Evolutionary conservation across 2,329 filamentous ascomycete species (phyloP).

Genomic region (Pseudohalonectria lignicola): DNA sequence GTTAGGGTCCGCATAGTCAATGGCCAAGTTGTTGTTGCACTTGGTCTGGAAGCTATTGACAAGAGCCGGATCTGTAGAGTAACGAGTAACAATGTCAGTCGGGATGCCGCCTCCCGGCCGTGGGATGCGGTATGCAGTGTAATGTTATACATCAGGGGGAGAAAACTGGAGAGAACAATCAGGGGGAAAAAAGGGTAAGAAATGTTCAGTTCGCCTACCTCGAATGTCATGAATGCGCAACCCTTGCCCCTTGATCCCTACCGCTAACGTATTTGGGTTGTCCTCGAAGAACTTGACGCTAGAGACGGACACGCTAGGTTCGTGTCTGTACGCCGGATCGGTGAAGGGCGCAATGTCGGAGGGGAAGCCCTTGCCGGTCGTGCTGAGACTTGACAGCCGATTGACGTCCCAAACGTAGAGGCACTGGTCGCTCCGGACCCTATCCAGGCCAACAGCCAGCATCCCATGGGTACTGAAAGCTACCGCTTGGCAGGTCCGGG

Average conservation of each 20-base stretch:
- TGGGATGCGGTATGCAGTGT: too few relatives aligned
- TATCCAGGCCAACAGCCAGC: slow-evolving; percentile 68
- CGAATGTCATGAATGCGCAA: slow-evolving; percentile 69
- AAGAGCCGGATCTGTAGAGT: slow-evolving; percentile 4
- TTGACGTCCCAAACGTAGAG: slow-evolving; percentile 76
- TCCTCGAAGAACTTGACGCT: slow-evolving; percentile 75
- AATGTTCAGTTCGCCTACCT: slow-evolving; percentile 35
- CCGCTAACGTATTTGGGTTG: slow-evolving; percentile 63
- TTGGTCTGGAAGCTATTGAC: slow-evolving; percentile 50
- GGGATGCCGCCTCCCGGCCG: too few relatives aligned
- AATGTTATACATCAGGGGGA: too few relatives aligned
- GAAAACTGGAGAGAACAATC: background rate
- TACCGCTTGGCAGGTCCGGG: slow-evolving; percentile 70
- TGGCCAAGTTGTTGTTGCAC: slow-evolving; percentile 61
- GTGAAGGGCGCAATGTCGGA: slow-evolving; percentile 34
- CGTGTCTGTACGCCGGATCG: slow-evolving; percentile 47
- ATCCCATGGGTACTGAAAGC: slow-evolving; percentile 64
- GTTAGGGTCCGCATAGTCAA: slow-evolving; percentile 71
- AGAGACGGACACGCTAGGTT: slow-evolving; percentile 63
- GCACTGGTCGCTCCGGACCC: slow-evolving; percentile 71
- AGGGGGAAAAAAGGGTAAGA: slow-evolving; percentile 1
- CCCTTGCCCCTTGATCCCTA: slow-evolving; percentile 64
- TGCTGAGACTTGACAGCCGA: slow-evolving; percentile 38
- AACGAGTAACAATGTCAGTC: too few relatives aligned
- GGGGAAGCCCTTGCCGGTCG: slow-evolving; percentile 34